Conservation (phyloP, 257 asterid genomes). For the Solanum arcanum region DNA sequence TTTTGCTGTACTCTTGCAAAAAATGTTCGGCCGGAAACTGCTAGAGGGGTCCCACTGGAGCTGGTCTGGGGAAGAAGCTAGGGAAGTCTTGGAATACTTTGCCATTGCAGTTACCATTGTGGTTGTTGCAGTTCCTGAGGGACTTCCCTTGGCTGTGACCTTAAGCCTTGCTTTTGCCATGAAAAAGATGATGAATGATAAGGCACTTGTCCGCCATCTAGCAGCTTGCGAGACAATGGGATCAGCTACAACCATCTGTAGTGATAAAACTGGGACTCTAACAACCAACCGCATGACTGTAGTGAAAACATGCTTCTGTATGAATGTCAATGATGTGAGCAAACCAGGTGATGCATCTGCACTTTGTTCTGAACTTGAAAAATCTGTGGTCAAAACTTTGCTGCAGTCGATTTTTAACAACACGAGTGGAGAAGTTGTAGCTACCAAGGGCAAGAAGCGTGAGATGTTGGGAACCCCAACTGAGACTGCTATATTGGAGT, state of each 20-base stretch:
- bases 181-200: conserved; percentile 15
- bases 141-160: conserved; percentile 10
- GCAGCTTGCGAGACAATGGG: conserved; percentile 16
- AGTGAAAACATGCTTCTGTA: conserved; percentile 8
- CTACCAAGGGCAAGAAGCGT: not conserved
- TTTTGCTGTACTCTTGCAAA: conserved; percentile 1
- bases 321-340: conserved; percentile 4
- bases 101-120: conserved; percentile 8
- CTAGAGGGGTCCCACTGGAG: conserved; percentile 7
- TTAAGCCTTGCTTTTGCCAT: conserved; percentile 12
- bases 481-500: conserved; percentile 6
- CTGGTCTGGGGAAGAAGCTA: conserved; percentile 7
- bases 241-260: conserved; percentile 11
- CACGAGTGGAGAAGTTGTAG: conserved; percentile 6
- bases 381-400: not conserved
- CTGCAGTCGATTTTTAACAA: conserved; percentile 6
- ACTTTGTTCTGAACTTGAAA: not conserved
- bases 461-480: conserved; percentile 12
- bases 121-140: conserved; percentile 10
- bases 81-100: conserved; percentile 5
- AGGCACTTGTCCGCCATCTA: conserved; percentile 9
- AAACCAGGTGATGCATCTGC: not conserved
- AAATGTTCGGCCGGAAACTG: not conserved
- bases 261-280: conserved; percentile 11
- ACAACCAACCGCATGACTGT: conserved; percentile 12